phyloP scores from a whole-genome alignment of 805 yeast genomes.

The Spathaspora sp. region DNA sequence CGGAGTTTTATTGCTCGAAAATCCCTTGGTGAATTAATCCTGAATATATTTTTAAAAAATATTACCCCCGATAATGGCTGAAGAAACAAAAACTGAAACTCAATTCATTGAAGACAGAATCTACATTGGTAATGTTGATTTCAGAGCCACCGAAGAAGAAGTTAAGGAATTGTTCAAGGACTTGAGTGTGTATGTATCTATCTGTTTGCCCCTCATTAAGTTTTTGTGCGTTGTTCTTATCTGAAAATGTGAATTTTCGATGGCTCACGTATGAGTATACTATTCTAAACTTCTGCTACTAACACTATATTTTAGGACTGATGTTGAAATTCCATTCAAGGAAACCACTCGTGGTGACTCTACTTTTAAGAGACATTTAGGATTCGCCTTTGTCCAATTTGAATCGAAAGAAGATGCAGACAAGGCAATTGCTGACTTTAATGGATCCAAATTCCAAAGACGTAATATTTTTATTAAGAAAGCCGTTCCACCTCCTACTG shows the following conservation, averaged over 20 bases:
- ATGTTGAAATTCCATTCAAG: slow-evolving; percentile 51
- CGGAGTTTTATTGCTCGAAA: not conserved
- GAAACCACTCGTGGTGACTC: slow-evolving; percentile 28
- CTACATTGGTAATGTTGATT: slow-evolving; percentile 42
- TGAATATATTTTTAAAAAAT: not conserved
- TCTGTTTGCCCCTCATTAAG: not conserved
- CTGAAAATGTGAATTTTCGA: not conserved
- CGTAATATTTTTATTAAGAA: slow-evolving; percentile 49
- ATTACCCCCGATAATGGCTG: not conserved
- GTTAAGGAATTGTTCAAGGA: slow-evolving; percentile 48
- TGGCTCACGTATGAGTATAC: too few species aligned
- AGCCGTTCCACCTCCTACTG: slow-evolving; percentile 52
- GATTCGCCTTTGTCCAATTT: slow-evolving; percentile 60
- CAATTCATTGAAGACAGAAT: slow-evolving; percentile 40
- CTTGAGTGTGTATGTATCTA: slow-evolving; percentile 33
- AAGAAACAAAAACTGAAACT: not conserved
- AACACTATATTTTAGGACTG: slow-evolving; percentile 21
- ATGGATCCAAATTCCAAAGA: slow-evolving; percentile 41
- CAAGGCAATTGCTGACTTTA: slow-evolving; percentile 38
- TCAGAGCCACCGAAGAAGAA: slow-evolving; percentile 38
- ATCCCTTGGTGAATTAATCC: not conserved
- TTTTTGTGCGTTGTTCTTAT: not conserved
- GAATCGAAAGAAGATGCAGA: slow-evolving; percentile 42
- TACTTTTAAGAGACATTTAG: slow-evolving; percentile 43
- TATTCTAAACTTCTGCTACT: too few species aligned